Evolutionary conservation across 352 stramenopile species (phyloP).

Genomic region (Globisporangium paroecandrum): DNA sequence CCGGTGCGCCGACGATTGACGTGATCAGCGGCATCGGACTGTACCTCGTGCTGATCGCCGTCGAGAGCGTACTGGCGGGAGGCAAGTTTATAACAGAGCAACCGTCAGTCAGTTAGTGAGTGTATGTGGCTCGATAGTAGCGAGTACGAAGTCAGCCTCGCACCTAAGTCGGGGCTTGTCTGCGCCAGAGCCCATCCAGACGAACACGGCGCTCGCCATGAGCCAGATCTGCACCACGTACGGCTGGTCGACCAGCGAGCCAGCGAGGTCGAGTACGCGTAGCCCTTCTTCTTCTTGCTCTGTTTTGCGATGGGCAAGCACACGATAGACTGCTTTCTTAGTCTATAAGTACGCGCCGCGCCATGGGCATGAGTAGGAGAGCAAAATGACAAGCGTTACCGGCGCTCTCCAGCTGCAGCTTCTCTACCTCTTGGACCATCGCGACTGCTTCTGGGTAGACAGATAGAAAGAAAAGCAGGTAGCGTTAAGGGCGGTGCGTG

Average conservation of each 20-base stretch:
- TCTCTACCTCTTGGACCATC: constrained; percentile 4
- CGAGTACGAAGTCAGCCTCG: not conserved
- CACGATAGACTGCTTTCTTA: not conserved
- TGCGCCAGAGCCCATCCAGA: constrained; percentile 66
- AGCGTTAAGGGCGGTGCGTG: not conserved
- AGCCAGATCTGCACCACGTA: constrained; percentile 77
- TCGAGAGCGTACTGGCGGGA: constrained; percentile 59
- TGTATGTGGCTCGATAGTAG: not conserved
- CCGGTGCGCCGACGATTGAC: constrained; percentile 56
- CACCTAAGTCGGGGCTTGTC: constrained; percentile 43
- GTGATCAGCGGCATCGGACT: constrained; percentile 78
- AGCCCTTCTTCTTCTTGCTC: constrained; percentile 8
- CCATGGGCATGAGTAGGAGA: not conserved
- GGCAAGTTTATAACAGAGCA: not conserved
- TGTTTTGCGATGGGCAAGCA: not conserved
- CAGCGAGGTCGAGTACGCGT: constrained; percentile 50
- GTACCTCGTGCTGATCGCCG: constrained; percentile 71
- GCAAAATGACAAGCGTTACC: not conserved
- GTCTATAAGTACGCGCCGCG: not conserved
- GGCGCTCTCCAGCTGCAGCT: constrained; percentile 10
- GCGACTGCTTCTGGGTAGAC: not conserved
- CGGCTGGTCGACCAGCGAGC: constrained; percentile 59
- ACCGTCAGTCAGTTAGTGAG: not conserved
- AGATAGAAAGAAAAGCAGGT: not conserved
- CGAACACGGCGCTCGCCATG: constrained; percentile 59